A percentile compares a stretch with the other conserved stretches of the same genome.
Conservation (phyloP, 176 grass and related monocot species). For the Oropetium thomaeum region DNA sequence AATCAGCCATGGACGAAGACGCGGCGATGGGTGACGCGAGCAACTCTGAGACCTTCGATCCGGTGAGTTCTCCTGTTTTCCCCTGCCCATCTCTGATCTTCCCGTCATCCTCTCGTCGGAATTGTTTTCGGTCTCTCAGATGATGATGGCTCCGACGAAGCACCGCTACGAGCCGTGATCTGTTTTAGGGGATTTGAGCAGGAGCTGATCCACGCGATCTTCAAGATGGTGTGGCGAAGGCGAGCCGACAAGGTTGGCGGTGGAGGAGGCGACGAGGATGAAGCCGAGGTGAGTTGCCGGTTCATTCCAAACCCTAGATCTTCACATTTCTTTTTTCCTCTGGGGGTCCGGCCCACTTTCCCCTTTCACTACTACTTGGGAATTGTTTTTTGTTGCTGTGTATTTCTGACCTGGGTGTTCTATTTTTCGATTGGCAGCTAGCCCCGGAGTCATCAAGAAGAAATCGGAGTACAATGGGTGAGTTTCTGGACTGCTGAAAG, state of each 20-base stretch:
- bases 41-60: slow-evolving; percentile 40
- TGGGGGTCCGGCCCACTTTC: background rate
- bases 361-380: no score
- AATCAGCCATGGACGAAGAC: slow-evolving; percentile 42
- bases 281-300: slow-evolving; percentile 46
- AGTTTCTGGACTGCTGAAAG: background rate
- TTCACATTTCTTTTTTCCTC: no score
- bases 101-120: background rate
- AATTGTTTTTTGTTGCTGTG: background rate
- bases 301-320: background rate
- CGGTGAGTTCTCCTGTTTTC: slow-evolving; percentile 21
- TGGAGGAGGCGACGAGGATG: slow-evolving; percentile 18
- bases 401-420: background rate
- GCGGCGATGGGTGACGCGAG: background rate
- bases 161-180: background rate
- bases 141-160: background rate
- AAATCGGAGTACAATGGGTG: slow-evolving; percentile 60
- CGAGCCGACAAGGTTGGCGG: slow-evolving; percentile 26
- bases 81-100: no score
- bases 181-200: slow-evolving; percentile 22
- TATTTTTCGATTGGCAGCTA: slow-evolving; percentile 33
- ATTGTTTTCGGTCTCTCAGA: background rate
- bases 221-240: slow-evolving; percentile 81
- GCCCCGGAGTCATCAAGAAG: slow-evolving; percentile 56
- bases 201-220: slow-evolving; percentile 77